These are phyloP conservation scores for Agaricales sp. DNA, from an alignment of 1,284 basidiomycete genomes.

Conservation along the genomic window DNA sequence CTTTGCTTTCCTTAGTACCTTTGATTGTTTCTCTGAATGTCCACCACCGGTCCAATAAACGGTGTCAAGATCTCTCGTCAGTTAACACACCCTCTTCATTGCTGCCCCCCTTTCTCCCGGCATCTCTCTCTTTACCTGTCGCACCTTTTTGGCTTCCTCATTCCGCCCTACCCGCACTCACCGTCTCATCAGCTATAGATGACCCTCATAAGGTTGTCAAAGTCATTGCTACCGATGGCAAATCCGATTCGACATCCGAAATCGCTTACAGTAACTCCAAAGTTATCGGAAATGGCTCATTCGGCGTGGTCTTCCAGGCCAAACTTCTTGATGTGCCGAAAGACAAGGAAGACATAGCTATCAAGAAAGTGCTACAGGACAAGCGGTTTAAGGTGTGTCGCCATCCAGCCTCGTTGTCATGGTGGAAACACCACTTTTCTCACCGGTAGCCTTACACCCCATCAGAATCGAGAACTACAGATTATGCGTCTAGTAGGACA, in stretches of 20 bases:
- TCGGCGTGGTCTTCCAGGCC: slow-evolving; percentile 95
- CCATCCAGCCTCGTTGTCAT: slow-evolving; percentile 13
- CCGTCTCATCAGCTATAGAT: slow-evolving; percentile 56
- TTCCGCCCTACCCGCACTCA: slow-evolving; percentile 10
- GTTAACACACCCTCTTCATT: slow-evolving; percentile 25
- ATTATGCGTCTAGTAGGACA: slow-evolving; percentile 98
- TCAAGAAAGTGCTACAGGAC: slow-evolving; percentile 99
- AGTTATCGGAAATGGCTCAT: slow-evolving; percentile 97
- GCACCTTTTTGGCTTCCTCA: slow-evolving; percentile 9
- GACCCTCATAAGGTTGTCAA: slow-evolving; percentile 94
- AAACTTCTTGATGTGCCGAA: slow-evolving; percentile 55
- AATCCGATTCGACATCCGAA: slow-evolving; percentile 80
- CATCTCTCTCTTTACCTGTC: slow-evolving; percentile 21
- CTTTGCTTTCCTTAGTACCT: not conserved
- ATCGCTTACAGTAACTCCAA: slow-evolving; percentile 97
- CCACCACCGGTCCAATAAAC: slow-evolving; percentile 77
- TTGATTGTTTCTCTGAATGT: slow-evolving; percentile 29
- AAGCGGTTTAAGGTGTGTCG: slow-evolving; percentile 95
- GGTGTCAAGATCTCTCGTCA: slow-evolving; percentile 84
- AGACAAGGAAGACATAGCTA: slow-evolving; percentile 84
- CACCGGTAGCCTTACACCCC: slow-evolving; percentile 4
- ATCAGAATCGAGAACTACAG: slow-evolving; percentile 96
- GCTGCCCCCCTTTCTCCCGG: slow-evolving; percentile 15
- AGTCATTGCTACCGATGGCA: slow-evolving; percentile 92
- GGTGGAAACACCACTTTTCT: slow-evolving; percentile 4